Base-by-base conservation (phyloP, 1,284 basidiomycete genomes). In the Trichosporon sp. region DNA sequence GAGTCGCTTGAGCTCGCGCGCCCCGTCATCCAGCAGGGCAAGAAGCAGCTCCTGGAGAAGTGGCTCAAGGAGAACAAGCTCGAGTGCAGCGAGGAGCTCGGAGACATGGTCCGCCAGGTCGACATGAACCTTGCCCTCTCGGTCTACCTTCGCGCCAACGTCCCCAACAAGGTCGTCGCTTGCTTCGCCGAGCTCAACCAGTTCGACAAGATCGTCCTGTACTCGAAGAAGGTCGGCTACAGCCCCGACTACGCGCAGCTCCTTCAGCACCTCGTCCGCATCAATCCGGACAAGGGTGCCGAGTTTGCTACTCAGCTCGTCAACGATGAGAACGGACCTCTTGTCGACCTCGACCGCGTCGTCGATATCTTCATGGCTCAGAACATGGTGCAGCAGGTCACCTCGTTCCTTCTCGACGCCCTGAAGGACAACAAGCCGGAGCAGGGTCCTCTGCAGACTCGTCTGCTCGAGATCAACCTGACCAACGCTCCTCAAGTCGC, bases 41-140 rank as follows among this genome's bases (percentile, higher is more conserved):
- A 95, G 76, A 99, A 99, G 83, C 94, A 98, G 76, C 84, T 99
- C 54, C 85, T 99, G 27, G 96, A 99, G 83, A 99, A 99, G 78
- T 99, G 96, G 96, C 83, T 99, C 70, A 99, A 99, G 83, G 96
- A 99, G 85, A 97, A 97, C 84, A 99, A 99, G 91, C 89, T 99
- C 69, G 95, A 96, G 67, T 99, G 96, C 84, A 93, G 90, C 74
- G 96, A 99, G 81, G 95, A 99, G 81, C 88, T 99, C 19, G 96
- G 96, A 65, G 96, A 99, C 79, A 91, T 99, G 69, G 96, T 98
- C 62, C 89, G 96, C 59, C 62, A 70, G 40, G 82, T 89, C 56
- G 96, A 99, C 80, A 94, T 99, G 90, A 98, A 93, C 6, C 86
- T 99, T 64, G 96, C 96, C n/a, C 86, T 99, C 60, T 96, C 94